Conservation (phyloP, 2,329 filamentous ascomycete genomes). For the Metarhizium humberi region DNA sequence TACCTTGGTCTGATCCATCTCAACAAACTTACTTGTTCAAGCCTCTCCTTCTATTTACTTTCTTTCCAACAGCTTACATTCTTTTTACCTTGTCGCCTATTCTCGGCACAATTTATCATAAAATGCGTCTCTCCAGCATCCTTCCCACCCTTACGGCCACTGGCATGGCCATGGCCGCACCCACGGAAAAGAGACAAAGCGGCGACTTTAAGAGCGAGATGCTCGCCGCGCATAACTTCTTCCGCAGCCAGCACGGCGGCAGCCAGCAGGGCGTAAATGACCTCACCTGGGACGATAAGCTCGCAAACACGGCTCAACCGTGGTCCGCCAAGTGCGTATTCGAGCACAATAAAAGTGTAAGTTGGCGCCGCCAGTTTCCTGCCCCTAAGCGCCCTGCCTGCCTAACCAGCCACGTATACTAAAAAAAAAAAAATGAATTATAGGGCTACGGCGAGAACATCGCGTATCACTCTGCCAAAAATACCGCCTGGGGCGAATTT, state of each 20-base stretch:
- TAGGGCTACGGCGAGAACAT: constrained; percentile 7
- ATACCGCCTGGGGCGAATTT: too few relatives aligned
- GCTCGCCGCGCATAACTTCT: constrained; percentile 67
- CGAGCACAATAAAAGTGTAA: constrained; percentile 5
- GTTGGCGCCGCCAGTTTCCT: not conserved
- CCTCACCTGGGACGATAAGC: constrained; percentile 51
- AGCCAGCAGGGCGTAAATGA: constrained; percentile 62
- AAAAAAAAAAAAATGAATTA: too few relatives aligned
- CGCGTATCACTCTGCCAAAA: too few relatives aligned
- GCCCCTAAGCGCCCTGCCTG: too few relatives aligned
- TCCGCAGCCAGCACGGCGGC: constrained; percentile 75
- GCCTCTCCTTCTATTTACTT: too few relatives aligned
- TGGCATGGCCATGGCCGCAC: not conserved
- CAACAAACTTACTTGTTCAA: too few relatives aligned
- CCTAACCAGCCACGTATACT: not conserved
- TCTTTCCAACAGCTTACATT: too few relatives aligned
- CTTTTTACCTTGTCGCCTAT: too few relatives aligned
- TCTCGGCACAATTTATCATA: not conserved
- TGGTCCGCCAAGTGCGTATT: too few relatives aligned
- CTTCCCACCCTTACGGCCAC: not conserved
- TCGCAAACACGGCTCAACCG: constrained; percentile 53
- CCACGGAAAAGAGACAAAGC: not conserved
- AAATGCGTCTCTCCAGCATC: not conserved
- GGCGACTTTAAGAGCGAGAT: constrained; percentile 4
- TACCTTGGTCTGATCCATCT: too few relatives aligned